Percentiles rank a stretch among this genome's conserved stretches.
Evolutionary conservation across 768 basidiomycete species (phyloP).

Genomic region (Phanerodontia chrysosporium): DNA sequence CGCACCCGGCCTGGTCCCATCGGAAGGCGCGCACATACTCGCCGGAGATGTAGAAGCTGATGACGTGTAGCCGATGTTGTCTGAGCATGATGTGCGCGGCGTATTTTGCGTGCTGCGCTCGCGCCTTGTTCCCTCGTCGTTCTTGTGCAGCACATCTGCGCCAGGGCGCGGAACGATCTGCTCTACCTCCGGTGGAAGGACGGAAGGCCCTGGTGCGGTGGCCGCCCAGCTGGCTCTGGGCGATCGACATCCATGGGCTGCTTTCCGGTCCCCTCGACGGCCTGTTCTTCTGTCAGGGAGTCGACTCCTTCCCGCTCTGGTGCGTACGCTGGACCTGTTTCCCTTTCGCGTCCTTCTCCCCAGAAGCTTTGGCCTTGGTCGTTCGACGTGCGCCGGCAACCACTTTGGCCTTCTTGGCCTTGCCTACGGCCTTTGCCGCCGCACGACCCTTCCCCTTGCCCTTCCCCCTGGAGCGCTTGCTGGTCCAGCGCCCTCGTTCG

Average conservation of each 20-base stretch:
- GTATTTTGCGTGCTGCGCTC: neutral
- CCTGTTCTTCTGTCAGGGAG: no score
- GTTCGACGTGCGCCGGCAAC: neutral
- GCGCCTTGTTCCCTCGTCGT: neutral
- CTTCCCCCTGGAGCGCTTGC: neutral
- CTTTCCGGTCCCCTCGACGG: neutral
- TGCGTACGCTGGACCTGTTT: no score
- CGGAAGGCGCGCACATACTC: neutral
- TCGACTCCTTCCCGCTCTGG: no score
- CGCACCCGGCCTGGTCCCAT: constrained; percentile 3
- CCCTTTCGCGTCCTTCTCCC: neutral
- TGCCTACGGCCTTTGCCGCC: neutral
- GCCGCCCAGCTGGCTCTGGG: neutral
- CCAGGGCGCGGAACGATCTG: neutral
- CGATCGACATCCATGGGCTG: neutral
- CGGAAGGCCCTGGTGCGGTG: no score
- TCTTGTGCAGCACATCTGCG: neutral
- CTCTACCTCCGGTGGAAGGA: neutral
- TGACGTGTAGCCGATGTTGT: neutral
- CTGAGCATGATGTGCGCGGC: neutral
- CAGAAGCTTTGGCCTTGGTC: neutral
- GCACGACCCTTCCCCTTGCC: neutral
- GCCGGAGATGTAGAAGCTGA: neutral
- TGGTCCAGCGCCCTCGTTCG: no score
- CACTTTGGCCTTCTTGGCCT: neutral